These are phyloP conservation scores for Brassica juncea DNA, from an alignment of 345 rosid species.

Conservation along the genomic window DNA sequence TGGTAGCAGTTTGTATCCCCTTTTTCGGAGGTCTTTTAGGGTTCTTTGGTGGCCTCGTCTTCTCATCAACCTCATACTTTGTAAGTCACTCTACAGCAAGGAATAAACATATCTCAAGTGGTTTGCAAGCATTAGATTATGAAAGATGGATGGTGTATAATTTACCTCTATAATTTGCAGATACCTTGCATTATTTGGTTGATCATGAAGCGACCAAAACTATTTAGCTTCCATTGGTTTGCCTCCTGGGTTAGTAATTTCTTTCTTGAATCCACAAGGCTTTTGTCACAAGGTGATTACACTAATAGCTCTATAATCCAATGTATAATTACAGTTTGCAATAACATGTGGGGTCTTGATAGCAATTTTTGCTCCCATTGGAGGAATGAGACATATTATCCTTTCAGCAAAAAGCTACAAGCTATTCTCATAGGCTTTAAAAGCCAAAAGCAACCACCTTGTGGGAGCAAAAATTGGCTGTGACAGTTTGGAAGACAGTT, in stretches of 20 bases:
- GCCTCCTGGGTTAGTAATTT: constrained; percentile 35
- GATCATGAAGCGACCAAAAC: constrained; percentile 41
- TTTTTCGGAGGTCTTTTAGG: constrained; percentile 65
- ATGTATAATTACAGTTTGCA: constrained; percentile 17
- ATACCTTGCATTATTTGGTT: constrained; percentile 64
- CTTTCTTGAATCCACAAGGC: constrained; percentile 7
- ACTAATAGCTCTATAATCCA: not conserved
- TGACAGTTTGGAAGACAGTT: too few species aligned
- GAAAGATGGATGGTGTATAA: not conserved
- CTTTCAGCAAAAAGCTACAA: constrained; percentile 42
- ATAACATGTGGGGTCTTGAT: constrained; percentile 31
- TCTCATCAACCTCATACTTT: constrained; percentile 56
- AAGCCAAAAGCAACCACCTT: not conserved
- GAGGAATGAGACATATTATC: constrained; percentile 43
- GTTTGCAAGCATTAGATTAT: not conserved
- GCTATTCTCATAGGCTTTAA: constrained; percentile 35
- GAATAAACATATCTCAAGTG: not conserved
- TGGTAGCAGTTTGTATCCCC: constrained; percentile 55
- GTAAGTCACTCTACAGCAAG: constrained; percentile 38
- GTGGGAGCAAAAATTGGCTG: too few species aligned
- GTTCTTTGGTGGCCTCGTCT: constrained; percentile 62
- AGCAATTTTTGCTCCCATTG: constrained; percentile 41
- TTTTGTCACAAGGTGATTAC: not conserved
- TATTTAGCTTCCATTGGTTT: constrained; percentile 36
- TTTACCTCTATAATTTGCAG: constrained; percentile 33